These are phyloP conservation scores for Eustoma russellianum DNA, from an alignment of 257 asterid genomes.

Conservation along the genomic window DNA sequence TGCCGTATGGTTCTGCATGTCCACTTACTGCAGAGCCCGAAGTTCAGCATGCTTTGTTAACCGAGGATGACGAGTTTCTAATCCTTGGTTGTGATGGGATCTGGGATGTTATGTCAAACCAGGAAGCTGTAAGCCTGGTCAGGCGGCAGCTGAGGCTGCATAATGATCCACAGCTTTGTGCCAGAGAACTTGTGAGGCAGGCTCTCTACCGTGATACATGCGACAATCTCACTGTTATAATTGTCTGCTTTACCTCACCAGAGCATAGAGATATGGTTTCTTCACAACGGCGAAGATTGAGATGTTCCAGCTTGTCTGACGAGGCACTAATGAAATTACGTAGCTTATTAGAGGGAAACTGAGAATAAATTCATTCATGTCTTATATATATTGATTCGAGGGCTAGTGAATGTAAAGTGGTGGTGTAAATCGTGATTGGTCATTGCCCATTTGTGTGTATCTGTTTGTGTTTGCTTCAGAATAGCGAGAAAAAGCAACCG, in stretches of 20 bases:
- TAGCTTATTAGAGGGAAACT: constrained; percentile 47
- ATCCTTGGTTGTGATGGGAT: constrained; percentile 88
- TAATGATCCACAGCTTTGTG: constrained; percentile 57
- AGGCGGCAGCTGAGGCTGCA: constrained; percentile 49
- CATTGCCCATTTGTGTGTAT: background rate
- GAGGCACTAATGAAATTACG: constrained; percentile 60
- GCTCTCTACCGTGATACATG: constrained; percentile 42
- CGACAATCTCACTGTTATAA: constrained; percentile 78
- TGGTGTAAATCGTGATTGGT: constrained; percentile 3
- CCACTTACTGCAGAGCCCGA: constrained; percentile 94
- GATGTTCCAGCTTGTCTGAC: constrained; percentile 55
- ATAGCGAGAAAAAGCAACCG: constrained; percentile 24
- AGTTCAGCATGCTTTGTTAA: constrained; percentile 35
- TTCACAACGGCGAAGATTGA: constrained; percentile 41
- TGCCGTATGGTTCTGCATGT: constrained; percentile 62
- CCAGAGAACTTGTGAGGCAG: constrained; percentile 56
- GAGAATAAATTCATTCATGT: constrained; percentile 8
- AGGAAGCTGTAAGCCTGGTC: constrained; percentile 75
- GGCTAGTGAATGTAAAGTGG: background rate
- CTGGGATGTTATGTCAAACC: constrained; percentile 87
- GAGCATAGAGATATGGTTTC: constrained; percentile 24
- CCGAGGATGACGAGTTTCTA: constrained; percentile 87
- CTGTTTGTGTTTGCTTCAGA: constrained; percentile 37
- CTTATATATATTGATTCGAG: background rate
- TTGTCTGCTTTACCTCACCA: constrained; percentile 48